Conservation (phyloP, 805 yeast species). For the Kluyveromyces starmeri region DNA sequence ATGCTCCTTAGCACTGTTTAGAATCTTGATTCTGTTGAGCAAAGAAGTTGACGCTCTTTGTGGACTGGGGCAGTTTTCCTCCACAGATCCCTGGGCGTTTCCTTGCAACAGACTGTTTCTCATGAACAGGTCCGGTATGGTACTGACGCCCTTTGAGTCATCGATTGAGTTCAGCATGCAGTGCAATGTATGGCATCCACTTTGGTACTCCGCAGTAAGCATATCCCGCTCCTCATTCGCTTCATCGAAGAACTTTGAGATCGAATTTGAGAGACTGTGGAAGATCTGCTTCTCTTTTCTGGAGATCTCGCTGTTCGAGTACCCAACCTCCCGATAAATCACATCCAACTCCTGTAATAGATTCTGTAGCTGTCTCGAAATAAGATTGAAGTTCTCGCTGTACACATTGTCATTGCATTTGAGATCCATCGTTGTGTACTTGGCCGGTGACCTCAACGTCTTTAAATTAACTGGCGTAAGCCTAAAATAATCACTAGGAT, state of each 20-base stretch:
- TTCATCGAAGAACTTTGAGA: slow-evolving; percentile 33
- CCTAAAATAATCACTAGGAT: slow-evolving; percentile 20
- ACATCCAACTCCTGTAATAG: slow-evolving; percentile 34
- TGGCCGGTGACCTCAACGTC: slow-evolving; percentile 15
- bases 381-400: slow-evolving; percentile 25
- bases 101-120: slow-evolving; percentile 24
- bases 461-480: slow-evolving; percentile 23
- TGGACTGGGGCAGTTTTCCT: slow-evolving; percentile 15
- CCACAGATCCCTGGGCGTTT: slow-evolving; percentile 13
- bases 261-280: slow-evolving; percentile 39
- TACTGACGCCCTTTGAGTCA: slow-evolving; percentile 32
- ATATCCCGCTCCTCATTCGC: slow-evolving; percentile 31
- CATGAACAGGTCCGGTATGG: slow-evolving; percentile 35
- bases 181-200: slow-evolving; percentile 23
- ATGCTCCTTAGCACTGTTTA: slow-evolving; percentile 25
- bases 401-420: slow-evolving; percentile 13
- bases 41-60: slow-evolving; percentile 30
- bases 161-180: slow-evolving; percentile 26
- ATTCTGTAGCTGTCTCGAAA: slow-evolving; percentile 25
- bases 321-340: slow-evolving; percentile 47
- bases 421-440: slow-evolving; percentile 4
- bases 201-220: slow-evolving; percentile 24
- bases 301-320: slow-evolving; percentile 40
- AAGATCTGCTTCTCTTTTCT: slow-evolving; percentile 43
- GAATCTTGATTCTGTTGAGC: slow-evolving; percentile 27